These are phyloP conservation scores for Penicillium hordei DNA, from an alignment of 2,329 filamentous ascomycete genomes.

Conservation along the genomic window DNA sequence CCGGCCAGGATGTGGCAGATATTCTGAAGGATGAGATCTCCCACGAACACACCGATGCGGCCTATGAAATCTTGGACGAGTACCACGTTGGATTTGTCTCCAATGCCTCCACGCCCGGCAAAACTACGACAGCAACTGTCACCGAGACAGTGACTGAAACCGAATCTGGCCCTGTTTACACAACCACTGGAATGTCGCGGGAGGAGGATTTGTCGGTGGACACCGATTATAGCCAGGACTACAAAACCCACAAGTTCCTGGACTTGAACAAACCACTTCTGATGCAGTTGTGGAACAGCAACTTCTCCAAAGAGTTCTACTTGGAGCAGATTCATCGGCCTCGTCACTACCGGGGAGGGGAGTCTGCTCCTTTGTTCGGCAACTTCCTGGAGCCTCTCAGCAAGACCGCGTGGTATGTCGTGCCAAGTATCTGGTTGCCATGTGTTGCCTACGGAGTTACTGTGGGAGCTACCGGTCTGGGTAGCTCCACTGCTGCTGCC, in stretches of 20 bases:
- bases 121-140: conserved; percentile 21
- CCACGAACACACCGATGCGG: conserved; percentile 82
- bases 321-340: conserved; percentile 94
- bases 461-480: conserved; percentile 63
- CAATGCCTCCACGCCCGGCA: conserved; percentile 53
- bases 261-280: conserved; percentile 83
- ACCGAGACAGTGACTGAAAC: conserved; percentile 31
- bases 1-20: conserved; percentile 76
- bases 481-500: conserved; percentile 49
- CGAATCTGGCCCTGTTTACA: conserved; percentile 40
- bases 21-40: conserved; percentile 82
- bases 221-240: conserved; percentile 74
- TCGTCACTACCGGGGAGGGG: conserved; percentile 90
- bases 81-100: conserved; percentile 78
- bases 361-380: conserved; percentile 89
- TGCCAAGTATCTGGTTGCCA: conserved; percentile 85
- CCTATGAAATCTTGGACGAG: conserved; percentile 94
- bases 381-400: conserved; percentile 98
- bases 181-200: conserved; percentile 78
- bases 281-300: conserved; percentile 81
- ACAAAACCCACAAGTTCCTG: conserved; percentile 88
- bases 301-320: conserved; percentile 94
- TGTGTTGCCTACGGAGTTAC: conserved; percentile 70
- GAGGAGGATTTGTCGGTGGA: conserved; percentile 84
- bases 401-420: conserved; percentile 90